Conservation (phyloP, 2,329 filamentous ascomycete genomes). For the Colletotrichum abscissum region DNA sequence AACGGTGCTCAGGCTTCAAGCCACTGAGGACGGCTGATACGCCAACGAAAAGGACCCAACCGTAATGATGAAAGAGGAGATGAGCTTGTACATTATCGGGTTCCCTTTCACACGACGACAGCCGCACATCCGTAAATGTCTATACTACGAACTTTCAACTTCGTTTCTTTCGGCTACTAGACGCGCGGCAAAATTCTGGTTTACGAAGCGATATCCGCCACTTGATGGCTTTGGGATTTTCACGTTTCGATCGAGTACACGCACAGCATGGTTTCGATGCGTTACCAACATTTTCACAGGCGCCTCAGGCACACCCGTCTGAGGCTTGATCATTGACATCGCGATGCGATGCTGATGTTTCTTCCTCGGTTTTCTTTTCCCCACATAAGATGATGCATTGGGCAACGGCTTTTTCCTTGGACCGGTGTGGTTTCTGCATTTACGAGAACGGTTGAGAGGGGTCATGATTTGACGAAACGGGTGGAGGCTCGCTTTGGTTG, state of each 20-base stretch:
- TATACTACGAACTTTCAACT: slow-evolving; percentile 30
- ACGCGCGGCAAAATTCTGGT: slow-evolving; percentile 34
- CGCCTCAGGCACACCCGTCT: background rate
- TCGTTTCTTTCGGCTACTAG: slow-evolving; percentile 33
- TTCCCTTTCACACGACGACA: slow-evolving; percentile 28
- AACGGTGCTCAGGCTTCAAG: slow-evolving; percentile 35
- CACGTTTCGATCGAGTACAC: slow-evolving; percentile 18
- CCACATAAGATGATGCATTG: slow-evolving; percentile 35
- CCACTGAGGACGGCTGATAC: slow-evolving; percentile 21
- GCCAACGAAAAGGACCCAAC: slow-evolving; percentile 17
- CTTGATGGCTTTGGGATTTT: slow-evolving; percentile 10
- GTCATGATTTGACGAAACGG: slow-evolving; percentile 18
- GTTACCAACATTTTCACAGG: slow-evolving; percentile 12
- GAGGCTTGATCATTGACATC: slow-evolving; percentile 8
- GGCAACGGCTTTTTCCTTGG: slow-evolving; percentile 32
- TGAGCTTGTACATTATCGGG: slow-evolving; percentile 35
- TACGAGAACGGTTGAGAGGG: slow-evolving; percentile 7
- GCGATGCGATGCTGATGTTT: slow-evolving; percentile 5
- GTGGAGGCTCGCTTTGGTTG: slow-evolving; percentile 19
- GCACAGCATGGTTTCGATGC: slow-evolving; percentile 23
- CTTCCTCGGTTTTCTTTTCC: slow-evolving; percentile 13
- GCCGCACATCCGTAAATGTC: slow-evolving; percentile 22
- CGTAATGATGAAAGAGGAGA: slow-evolving; percentile 29
- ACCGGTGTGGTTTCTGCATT: slow-evolving; percentile 32
- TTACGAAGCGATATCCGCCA: slow-evolving; percentile 31